Conservation (phyloP, 805 yeast genomes). For the Yamadazyma scolyti region DNA sequence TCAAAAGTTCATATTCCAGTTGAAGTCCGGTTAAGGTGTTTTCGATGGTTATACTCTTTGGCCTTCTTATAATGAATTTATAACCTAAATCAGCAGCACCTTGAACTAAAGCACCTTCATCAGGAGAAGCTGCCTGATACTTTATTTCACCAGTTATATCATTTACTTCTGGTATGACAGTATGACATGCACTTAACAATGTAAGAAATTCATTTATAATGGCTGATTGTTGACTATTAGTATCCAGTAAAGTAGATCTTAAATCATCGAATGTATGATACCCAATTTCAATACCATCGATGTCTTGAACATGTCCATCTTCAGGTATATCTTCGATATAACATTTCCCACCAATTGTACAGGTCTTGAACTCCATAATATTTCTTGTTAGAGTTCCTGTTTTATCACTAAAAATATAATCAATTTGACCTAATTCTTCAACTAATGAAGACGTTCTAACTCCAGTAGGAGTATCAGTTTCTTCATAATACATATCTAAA, state of each 20-base stretch:
- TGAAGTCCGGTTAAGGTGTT: conserved; percentile 41
- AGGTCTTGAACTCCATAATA: conserved; percentile 93
- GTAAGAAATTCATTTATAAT: conserved; percentile 74
- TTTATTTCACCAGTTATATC: conserved; percentile 60
- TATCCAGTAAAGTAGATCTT: conserved; percentile 33
- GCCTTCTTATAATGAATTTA: conserved; percentile 79
- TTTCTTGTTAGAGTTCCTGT: conserved; percentile 96
- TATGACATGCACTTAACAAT: conserved; percentile 87
- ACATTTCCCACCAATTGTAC: conserved; percentile 89
- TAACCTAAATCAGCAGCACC: conserved; percentile 93
- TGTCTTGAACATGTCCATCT: conserved; percentile 65
- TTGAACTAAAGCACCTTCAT: conserved; percentile 96
- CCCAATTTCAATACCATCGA: conserved; percentile 81
- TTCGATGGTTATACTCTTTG: conserved; percentile 71
- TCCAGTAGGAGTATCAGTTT: conserved; percentile 89
- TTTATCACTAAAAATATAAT: conserved; percentile 93
- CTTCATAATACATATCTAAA: conserved; percentile 85
- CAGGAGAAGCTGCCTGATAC: conserved; percentile 99
- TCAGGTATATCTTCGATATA: conserved; percentile 90
- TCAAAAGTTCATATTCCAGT: conserved; percentile 70
- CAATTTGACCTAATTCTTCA: conserved; percentile 96
- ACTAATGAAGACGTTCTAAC: conserved; percentile 94
- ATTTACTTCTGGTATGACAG: conserved; percentile 89
- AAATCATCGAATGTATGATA: conserved; percentile 68
- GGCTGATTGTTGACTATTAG: conserved; percentile 43